A percentile compares a stretch with the other conserved stretches of the same genome.
phyloP scores from a whole-genome alignment of 129 eudicot genomes.

The Smallanthus sonchifolius region DNA sequence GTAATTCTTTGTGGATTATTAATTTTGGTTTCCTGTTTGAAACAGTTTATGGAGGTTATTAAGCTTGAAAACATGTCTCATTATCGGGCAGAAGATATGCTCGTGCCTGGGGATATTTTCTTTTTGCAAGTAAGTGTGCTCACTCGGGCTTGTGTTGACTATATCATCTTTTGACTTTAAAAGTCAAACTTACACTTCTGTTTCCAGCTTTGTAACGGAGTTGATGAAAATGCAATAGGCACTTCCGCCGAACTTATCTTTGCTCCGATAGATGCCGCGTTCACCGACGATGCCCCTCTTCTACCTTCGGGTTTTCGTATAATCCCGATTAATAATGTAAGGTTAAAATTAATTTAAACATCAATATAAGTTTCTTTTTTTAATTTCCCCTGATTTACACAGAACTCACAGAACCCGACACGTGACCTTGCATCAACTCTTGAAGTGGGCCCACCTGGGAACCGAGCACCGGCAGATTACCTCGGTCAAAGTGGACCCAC shows the following conservation, averaged over 20 bases:
- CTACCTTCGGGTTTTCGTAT: constrained; percentile 94
- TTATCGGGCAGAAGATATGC: constrained; percentile 65
- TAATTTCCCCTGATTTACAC: not conserved
- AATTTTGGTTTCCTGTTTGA: not conserved
- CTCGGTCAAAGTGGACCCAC: constrained; percentile 35
- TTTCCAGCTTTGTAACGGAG: constrained; percentile 78
- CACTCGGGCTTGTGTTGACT: not conserved
- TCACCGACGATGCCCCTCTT: constrained; percentile 92
- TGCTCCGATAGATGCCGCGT: constrained; percentile 98
- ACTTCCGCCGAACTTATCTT: constrained; percentile 87
- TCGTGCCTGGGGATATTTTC: constrained; percentile 82
- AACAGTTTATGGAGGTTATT: constrained; percentile 94
- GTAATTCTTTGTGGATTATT: not conserved
- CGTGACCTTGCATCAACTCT: constrained; percentile 96
- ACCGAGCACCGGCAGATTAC: constrained; percentile 47
- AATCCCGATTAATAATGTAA: constrained; percentile 68
- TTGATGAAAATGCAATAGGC: constrained; percentile 88
- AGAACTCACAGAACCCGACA: constrained; percentile 79
- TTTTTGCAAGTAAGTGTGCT: constrained; percentile 68
- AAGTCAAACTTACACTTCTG: not conserved
- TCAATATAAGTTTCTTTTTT: not conserved
- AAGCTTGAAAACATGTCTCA: constrained; percentile 72
- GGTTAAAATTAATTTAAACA: constrained; percentile 24
- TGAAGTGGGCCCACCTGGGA: constrained; percentile 77
- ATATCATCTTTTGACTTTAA: not conserved